phyloP scores from a whole-genome alignment of 352 stramenopile species.

The Pelagophyceae sp. region DNA sequence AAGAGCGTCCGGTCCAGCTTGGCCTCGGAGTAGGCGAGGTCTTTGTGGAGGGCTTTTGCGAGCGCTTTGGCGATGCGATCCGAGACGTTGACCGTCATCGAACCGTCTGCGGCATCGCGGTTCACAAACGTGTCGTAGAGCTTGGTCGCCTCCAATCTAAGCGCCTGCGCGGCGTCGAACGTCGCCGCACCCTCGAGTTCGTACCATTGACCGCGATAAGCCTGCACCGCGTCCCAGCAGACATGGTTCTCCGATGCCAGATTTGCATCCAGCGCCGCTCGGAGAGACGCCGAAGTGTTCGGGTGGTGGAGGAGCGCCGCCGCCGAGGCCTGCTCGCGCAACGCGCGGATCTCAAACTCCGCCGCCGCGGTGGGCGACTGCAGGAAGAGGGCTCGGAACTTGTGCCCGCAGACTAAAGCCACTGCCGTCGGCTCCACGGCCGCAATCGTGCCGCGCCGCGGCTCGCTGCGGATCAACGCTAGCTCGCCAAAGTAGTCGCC shows the following conservation, averaged over 20 bases:
- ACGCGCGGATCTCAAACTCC: neutral
- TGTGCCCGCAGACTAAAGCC: neutral
- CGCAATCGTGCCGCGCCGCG: neutral
- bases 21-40: neutral
- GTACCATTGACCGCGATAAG: neutral
- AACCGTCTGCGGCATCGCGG: neutral
- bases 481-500: conserved; percentile 4
- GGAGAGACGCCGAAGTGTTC: neutral
- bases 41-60: neutral
- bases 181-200: neutral
- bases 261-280: neutral
- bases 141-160: neutral
- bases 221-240: neutral
- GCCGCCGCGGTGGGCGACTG: neutral
- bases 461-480: neutral
- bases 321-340: neutral
- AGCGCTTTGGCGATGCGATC: neutral
- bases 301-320: neutral
- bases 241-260: neutral
- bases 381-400: neutral
- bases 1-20: neutral
- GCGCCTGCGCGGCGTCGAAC: neutral
- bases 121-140: neutral
- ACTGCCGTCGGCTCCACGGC: neutral
- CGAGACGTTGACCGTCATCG: neutral